Conservation (phyloP, 306 rosid genomes). For the Malus sieversii region DNA sequence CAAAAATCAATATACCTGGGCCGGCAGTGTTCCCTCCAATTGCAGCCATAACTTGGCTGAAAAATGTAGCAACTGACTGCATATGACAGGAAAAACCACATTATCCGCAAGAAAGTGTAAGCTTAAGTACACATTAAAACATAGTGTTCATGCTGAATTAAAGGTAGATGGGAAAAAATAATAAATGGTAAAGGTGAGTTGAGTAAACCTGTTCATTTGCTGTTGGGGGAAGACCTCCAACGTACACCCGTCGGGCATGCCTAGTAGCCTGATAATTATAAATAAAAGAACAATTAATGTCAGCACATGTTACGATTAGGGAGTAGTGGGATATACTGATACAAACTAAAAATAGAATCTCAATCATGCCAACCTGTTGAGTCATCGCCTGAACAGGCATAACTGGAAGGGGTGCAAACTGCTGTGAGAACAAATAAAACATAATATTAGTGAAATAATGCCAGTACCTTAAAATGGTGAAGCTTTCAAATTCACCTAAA, state of each 20-base stretch:
- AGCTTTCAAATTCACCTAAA: no score
- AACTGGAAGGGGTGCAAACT: constrained; percentile 77
- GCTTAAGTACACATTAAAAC: background rate
- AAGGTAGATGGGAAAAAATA: background rate
- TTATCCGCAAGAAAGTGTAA: background rate
- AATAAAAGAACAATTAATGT: background rate
- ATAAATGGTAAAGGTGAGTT: background rate
- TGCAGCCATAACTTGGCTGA: constrained; percentile 94
- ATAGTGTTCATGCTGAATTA: background rate
- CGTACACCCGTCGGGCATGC: constrained; percentile 96
- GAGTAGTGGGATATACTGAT: background rate
- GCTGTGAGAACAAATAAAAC: constrained; percentile 34
- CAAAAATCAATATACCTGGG: constrained; percentile 50
- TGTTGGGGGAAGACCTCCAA: constrained; percentile 96
- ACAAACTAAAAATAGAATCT: background rate
- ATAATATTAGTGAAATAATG: background rate
- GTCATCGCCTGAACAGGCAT: constrained; percentile 99
- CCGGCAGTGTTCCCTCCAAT: constrained; percentile 99
- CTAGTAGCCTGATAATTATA: constrained; percentile 68
- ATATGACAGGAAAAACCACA: background rate
- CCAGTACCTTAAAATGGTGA: no score
- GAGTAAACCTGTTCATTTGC: constrained; percentile 85
- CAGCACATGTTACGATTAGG: background rate
- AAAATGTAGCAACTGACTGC: constrained; percentile 98
- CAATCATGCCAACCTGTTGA: constrained; percentile 60